These are phyloP conservation scores for Neurospora crassa DNA, from an alignment of 2,329 filamentous ascomycete species.

Conservation along the genomic window DNA sequence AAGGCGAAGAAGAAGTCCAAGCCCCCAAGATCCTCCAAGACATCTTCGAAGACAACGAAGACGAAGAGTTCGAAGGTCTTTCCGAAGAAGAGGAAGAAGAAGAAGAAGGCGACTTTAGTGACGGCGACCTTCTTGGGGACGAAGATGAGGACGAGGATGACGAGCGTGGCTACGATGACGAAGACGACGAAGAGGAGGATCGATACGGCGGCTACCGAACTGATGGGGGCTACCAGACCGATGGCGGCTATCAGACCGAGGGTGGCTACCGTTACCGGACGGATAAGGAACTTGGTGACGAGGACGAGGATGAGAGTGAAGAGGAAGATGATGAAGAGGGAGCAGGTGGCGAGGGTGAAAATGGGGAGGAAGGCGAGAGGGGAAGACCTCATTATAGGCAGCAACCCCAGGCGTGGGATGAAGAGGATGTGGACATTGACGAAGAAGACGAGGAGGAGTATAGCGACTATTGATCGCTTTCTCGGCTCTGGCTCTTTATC, in stretches of 20 bases:
- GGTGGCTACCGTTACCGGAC: not conserved
- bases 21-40: not conserved
- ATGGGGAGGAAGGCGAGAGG: not conserved
- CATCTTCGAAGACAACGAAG: not conserved
- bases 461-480: not conserved
- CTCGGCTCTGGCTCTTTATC: not conserved
- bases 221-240: not conserved
- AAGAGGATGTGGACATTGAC: not conserved
- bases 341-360: not conserved
- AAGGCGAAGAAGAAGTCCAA: not conserved
- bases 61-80: not conserved
- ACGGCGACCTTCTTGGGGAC: not conserved
- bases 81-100: not conserved
- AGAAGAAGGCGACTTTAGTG: not conserved
- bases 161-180: not conserved
- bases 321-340: not conserved
- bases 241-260: not conserved
- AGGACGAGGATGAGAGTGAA: not conserved
- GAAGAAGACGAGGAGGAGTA: not conserved
- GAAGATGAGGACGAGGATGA: not conserved
- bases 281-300: not conserved
- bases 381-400: not conserved
- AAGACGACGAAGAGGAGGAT: not conserved
- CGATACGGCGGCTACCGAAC: not conserved
- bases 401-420: not conserved